Percentiles rank a stretch among this genome's conserved stretches.
phyloP scores from a whole-genome alignment of 306 rosid genomes.

The Argentina anserina region DNA sequence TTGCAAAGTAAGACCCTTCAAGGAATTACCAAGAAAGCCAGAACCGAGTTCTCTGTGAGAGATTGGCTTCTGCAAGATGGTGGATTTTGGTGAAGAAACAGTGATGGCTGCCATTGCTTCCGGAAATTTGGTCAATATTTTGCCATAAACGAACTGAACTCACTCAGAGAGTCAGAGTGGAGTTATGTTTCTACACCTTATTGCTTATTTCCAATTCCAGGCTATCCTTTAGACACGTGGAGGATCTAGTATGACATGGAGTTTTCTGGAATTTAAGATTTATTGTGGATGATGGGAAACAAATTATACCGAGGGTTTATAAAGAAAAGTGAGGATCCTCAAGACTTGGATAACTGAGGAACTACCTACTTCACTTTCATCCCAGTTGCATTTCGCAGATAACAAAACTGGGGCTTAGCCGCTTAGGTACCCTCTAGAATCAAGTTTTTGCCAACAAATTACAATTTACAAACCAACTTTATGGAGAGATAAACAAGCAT shows the following conservation, averaged over 20 bases:
- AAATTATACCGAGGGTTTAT: background rate
- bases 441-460: background rate
- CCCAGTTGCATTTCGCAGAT: background rate
- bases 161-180: background rate
- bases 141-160: background rate
- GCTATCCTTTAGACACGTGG: conserved; percentile 78
- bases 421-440: background rate
- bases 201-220: conserved; percentile 34
- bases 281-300: conserved; percentile 31
- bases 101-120: conserved; percentile 55
- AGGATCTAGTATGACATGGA: conserved; percentile 28
- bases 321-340: background rate
- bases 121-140: background rate
- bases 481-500: background rate
- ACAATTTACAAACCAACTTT: background rate
- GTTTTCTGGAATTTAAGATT: conserved; percentile 23
- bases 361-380: background rate
- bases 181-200: too few relatives aligned
- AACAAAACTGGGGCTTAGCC: background rate
- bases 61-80: conserved; percentile 50
- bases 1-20: conserved; percentile 48
- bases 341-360: background rate
- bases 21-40: conserved; percentile 40
- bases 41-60: conserved; percentile 35
- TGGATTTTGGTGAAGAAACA: conserved; percentile 53